Evolutionary conservation across 192 early-diverging fungal genomes (phyloP), one percentile per base, ranked within the genome.

Genomic region (Rhizophlyctis rosea): DNA sequence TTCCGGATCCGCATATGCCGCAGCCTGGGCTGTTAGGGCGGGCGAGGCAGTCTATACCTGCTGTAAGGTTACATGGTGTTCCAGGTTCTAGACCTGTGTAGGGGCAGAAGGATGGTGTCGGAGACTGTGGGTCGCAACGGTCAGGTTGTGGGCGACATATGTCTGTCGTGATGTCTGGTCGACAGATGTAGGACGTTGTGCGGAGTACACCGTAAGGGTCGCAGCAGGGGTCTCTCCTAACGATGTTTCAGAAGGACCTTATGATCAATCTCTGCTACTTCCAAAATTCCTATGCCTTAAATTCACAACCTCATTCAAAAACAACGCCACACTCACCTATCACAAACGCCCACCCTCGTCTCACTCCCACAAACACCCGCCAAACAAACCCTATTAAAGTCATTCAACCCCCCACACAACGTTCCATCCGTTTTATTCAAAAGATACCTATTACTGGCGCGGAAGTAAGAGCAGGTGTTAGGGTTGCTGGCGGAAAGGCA

Each of bases 351-450:
- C 0, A 30, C 27, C 9, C 65, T 23, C 0, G 48, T 59, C 34
- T 67, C 65, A 27, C 1, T 11, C 21, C 13, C 5, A 33, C 65
- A 67, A 16, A 34, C n/a, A 24, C 65, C 65, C 4, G 28, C 18
- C 47, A 67, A 21, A 36, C 65, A 67, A 2, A 67, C 65, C 29
- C 5, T 31, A 13, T 31, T 29, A 23, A 50, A 48, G 33, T 52
- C 57, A 23, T 67, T 56, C 3, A 57, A 67, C 3, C 16, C 50
- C 5, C 65, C 65, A 32, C 65, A 67, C 24, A 67, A 25, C 9
- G 47, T 67, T 23, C 65, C 65, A 39, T 67, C 65, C 49, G 55
- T 67, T 55, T 59, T 67, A 48, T 57, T 59, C 27, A 18, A n/a
- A 9, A 57, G 5, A n/a, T 47, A 24, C n/a, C 57, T 36, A 3